phyloP scores from a whole-genome alignment of 345 rosid genomes.

The Odontarrhena argentea region DNA sequence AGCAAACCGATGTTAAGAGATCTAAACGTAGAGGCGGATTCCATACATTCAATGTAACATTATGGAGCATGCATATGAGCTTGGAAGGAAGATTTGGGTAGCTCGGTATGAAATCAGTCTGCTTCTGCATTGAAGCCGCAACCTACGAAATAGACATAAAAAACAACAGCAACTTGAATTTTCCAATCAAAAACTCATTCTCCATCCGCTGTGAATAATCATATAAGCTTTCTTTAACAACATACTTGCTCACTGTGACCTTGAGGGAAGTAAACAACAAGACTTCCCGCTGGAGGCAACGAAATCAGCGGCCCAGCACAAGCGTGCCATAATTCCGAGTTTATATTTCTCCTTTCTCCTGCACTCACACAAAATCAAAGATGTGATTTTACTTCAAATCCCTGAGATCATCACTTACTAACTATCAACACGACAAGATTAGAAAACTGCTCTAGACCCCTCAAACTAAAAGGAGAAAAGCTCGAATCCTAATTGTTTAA shows the following conservation, averaged over 20 bases:
- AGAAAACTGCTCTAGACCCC: conserved; percentile 15
- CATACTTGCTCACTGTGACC: conserved; percentile 94
- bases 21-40: conserved; percentile 9
- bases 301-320: conserved; percentile 95
- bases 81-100: conserved; percentile 66
- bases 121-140: conserved; percentile 70
- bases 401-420: not conserved
- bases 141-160: conserved; percentile 43
- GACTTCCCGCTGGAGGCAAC: conserved; percentile 80
- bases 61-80: conserved; percentile 72
- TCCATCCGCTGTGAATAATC: conserved; percentile 1
- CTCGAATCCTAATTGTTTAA: not conserved
- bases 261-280: conserved; percentile 90
- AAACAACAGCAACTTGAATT: not conserved
- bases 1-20: conserved; percentile 1
- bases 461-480: conserved; percentile 4
- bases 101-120: conserved; percentile 55
- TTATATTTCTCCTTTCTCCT: conserved; percentile 80
- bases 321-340: conserved; percentile 94
- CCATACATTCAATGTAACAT: conserved; percentile 70
- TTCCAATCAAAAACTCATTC: conserved; percentile 14
- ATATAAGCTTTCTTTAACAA: conserved; percentile 3
- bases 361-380: conserved; percentile 36
- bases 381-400: conserved; percentile 29
- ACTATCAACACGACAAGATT: conserved; percentile 27